Percentiles rank a stretch among this genome's conserved stretches.
Evolutionary conservation across 805 yeast genomes (phyloP).

Genomic region (Priceomyces castillae): DNA sequence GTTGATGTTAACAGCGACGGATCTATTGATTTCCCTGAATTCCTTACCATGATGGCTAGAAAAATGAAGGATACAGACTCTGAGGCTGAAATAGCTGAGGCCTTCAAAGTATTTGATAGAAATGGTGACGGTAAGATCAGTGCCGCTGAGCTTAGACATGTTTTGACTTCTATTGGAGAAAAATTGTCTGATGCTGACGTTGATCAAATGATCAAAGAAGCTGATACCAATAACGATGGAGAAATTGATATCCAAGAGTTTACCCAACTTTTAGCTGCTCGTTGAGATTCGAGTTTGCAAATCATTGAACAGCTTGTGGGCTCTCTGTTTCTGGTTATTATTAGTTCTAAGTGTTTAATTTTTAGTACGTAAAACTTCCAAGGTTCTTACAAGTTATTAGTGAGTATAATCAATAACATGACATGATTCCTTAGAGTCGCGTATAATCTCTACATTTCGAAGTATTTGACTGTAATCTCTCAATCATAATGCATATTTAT

Average conservation of each 20-base stretch:
- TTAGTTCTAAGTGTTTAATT: neutral
- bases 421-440: neutral
- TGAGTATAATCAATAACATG: neutral
- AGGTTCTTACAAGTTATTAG: neutral
- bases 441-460: too few species aligned
- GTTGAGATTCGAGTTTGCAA: constrained; percentile 33
- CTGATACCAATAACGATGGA: constrained; percentile 93
- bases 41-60: constrained; percentile 44
- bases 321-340: neutral
- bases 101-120: constrained; percentile 95
- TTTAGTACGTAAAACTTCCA: neutral
- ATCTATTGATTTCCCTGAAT: constrained; percentile 47
- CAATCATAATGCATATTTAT: neutral
- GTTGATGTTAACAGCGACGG: constrained; percentile 96
- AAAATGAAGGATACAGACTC: constrained; percentile 96
- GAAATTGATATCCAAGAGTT: constrained; percentile 96
- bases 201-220: constrained; percentile 95
- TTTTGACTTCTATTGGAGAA: constrained; percentile 96
- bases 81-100: constrained; percentile 96
- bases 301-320: too few species aligned
- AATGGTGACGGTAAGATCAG: constrained; percentile 97
- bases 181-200: constrained; percentile 95
- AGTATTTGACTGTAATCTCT: neutral
- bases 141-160: constrained; percentile 95
- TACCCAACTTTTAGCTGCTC: constrained; percentile 80